Base-by-base conservation (phyloP, 768 basidiomycete species). In the Wakefieldia striispora region DNA sequence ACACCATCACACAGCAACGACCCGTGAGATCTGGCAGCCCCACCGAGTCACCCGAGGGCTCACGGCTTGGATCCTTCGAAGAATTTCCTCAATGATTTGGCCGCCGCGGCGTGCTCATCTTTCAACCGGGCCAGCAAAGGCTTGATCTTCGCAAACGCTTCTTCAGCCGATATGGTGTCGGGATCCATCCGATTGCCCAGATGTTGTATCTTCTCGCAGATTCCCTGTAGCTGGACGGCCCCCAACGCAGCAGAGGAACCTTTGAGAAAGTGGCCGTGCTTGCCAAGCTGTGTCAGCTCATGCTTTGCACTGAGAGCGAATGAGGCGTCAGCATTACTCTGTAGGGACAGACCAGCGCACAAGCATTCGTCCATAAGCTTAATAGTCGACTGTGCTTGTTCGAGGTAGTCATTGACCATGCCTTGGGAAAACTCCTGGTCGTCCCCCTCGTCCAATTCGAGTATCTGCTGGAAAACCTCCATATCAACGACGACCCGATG, bases 181-280 rank as follows among this genome's bases (percentile, higher is more conserved):
- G 80, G 75, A 49, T 75, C 69, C 0, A 40, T 43, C 35, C 59
- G 57, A 55, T 83, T 75, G 40, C 91, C 93, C 59, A 84, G 86
- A 68, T 95, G 82, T 70, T 98, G 95, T 60, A 98, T 94, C 69
- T 80, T 79, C 68, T 92, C 93, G 74, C 95, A 97, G 21, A 86
- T 84, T 14, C 72, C 77, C 65, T 91, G 87, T 45, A 99, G 94
- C 55, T 81, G 80, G 50, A 72, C 71, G 26, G 95, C 81, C 23
- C 97, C 95, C 39, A 99, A 78, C 3, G 95, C 91, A 24, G 95
- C 95, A 12, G 94, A 95, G 3, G 95, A 97, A 40, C 95, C 95
- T 70, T 98, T 99, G 64, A 98, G 83, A 72, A 91, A 99, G 70
- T 99, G 95, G 0, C 95, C 97, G 10, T 88, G 76, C 16, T 73